phyloP scores from a whole-genome alignment of 768 basidiomycete genomes.

The Tylopilus plumbeoviolaceoides region DNA sequence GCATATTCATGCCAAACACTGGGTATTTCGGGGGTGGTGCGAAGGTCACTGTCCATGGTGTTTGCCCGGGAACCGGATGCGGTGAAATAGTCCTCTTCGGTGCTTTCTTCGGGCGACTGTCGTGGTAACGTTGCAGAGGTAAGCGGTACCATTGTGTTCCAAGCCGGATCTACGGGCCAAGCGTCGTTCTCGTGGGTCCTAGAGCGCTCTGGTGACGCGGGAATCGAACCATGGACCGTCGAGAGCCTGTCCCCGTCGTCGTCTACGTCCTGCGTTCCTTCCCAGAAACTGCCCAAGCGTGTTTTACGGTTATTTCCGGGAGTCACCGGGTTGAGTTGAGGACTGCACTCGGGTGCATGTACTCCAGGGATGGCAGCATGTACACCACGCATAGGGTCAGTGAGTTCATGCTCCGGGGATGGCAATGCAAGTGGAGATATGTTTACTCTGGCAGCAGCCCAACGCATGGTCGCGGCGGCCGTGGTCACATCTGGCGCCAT shows the following conservation, averaged over 20 bases:
- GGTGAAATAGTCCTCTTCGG: slow-evolving; percentile 31
- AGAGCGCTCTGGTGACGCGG: slow-evolving; percentile 21
- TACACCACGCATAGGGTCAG: slow-evolving; percentile 82
- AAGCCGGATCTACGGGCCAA: slow-evolving; percentile 6
- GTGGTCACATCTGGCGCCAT: slow-evolving; percentile 54
- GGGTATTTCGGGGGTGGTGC: slow-evolving; percentile 15
- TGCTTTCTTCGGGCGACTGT: slow-evolving; percentile 23
- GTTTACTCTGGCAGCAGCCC: slow-evolving; percentile 79
- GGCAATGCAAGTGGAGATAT: slow-evolving; percentile 86
- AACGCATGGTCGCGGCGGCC: slow-evolving; percentile 77
- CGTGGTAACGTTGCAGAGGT: slow-evolving; percentile 18
- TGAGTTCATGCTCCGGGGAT: slow-evolving; percentile 87
- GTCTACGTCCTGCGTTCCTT: slow-evolving; percentile 69
- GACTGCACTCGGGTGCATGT: slow-evolving; percentile 38
- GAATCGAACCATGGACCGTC: slow-evolving; percentile 22
- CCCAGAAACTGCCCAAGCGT: slow-evolving; percentile 70
- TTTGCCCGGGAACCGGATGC: slow-evolving; percentile 24
- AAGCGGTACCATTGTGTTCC: slow-evolving; percentile 3
- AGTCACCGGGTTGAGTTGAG: slow-evolving; percentile 36
- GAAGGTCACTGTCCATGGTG: slow-evolving; percentile 15
- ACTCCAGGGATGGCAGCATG: slow-evolving; percentile 63
- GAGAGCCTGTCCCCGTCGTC: slow-evolving; percentile 25
- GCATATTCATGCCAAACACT: slow-evolving; percentile 27
- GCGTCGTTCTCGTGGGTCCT: slow-evolving; percentile 4
- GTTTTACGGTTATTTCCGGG: slow-evolving; percentile 51